Conservation (phyloP, 208 protist species). For the Crithidia sp. region DNA sequence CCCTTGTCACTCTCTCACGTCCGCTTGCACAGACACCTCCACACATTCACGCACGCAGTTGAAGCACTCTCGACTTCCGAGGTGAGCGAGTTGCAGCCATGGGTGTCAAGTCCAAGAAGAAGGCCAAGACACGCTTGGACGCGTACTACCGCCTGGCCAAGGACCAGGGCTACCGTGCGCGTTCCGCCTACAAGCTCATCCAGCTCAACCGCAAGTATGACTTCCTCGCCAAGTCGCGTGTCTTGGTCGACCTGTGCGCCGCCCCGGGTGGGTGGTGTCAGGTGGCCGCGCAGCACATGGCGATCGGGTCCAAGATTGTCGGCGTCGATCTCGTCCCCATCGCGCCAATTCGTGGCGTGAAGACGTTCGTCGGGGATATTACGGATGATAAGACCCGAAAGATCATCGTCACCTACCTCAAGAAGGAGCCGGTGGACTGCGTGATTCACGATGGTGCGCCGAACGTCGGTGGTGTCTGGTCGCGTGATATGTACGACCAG, state of each 20-base stretch:
- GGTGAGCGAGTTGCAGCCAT: slow-evolving; percentile 33
- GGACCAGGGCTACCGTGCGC: slow-evolving; percentile 98
- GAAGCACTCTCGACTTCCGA: too few relatives aligned
- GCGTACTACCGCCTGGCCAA: slow-evolving; percentile 99
- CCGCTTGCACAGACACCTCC: too few relatives aligned
- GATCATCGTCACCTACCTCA: slow-evolving; percentile 94
- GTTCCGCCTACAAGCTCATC: slow-evolving; percentile 99
- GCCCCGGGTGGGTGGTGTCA: slow-evolving; percentile 98
- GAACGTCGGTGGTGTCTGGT: slow-evolving; percentile 99
- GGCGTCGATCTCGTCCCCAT: slow-evolving; percentile 99
- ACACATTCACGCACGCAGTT: neutral
- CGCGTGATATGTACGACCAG: slow-evolving; percentile 98
- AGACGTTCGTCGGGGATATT: slow-evolving; percentile 98
- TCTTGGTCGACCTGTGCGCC: slow-evolving; percentile 97
- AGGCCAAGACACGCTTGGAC: slow-evolving; percentile 92
- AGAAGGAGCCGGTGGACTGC: slow-evolving; percentile 93
- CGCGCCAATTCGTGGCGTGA: slow-evolving; percentile 96
- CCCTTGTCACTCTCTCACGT: too few relatives aligned
- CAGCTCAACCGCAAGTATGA: slow-evolving; percentile 99
- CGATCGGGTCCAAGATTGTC: slow-evolving; percentile 95
- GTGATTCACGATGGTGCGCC: slow-evolving; percentile 99
- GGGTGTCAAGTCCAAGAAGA: slow-evolving; percentile 93
- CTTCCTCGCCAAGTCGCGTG: slow-evolving; percentile 94
- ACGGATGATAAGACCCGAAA: slow-evolving; percentile 97
- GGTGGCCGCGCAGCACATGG: slow-evolving; percentile 97